phyloP scores from a whole-genome alignment of 257 asterid genomes.

The Salvia splendens region DNA sequence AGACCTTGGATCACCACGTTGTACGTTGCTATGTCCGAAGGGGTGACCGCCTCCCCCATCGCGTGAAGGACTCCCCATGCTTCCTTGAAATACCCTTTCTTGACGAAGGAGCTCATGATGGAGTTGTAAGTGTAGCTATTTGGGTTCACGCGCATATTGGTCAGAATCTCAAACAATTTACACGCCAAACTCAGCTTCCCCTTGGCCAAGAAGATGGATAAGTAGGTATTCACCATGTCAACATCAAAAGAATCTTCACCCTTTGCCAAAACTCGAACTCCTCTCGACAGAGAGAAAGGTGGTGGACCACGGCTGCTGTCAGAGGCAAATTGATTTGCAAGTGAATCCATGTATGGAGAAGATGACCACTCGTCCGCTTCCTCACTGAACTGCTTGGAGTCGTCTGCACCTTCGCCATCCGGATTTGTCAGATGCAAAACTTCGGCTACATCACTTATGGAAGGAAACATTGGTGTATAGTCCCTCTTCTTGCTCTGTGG shows the following conservation, averaged over 20 bases:
- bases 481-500: slow-evolving; percentile 71
- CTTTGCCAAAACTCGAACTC: slow-evolving; percentile 58
- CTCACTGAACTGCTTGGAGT: slow-evolving; percentile 25
- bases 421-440: slow-evolving; percentile 44
- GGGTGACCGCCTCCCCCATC: slow-evolving; percentile 67
- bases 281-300: slow-evolving; percentile 51
- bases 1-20: slow-evolving; percentile 78
- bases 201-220: slow-evolving; percentile 78
- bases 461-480: slow-evolving; percentile 70
- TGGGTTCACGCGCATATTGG: slow-evolving; percentile 65
- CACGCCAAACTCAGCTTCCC: slow-evolving; percentile 94
- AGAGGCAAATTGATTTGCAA: slow-evolving; percentile 52
- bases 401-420: slow-evolving; percentile 29
- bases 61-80: slow-evolving; percentile 79
- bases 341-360: slow-evolving; percentile 84
- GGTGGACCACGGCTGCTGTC: slow-evolving; percentile 30
- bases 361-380: slow-evolving; percentile 86
- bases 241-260: slow-evolving; percentile 78
- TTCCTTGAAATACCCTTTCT: slow-evolving; percentile 86
- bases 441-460: slow-evolving; percentile 48
- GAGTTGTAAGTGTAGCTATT: slow-evolving; percentile 83
- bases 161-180: slow-evolving; percentile 82
- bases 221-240: slow-evolving; percentile 86
- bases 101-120: slow-evolving; percentile 82
- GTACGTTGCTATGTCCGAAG: slow-evolving; percentile 83